Conservation (phyloP, 1,139 yeast species). For the Kodamaea sp. region DNA sequence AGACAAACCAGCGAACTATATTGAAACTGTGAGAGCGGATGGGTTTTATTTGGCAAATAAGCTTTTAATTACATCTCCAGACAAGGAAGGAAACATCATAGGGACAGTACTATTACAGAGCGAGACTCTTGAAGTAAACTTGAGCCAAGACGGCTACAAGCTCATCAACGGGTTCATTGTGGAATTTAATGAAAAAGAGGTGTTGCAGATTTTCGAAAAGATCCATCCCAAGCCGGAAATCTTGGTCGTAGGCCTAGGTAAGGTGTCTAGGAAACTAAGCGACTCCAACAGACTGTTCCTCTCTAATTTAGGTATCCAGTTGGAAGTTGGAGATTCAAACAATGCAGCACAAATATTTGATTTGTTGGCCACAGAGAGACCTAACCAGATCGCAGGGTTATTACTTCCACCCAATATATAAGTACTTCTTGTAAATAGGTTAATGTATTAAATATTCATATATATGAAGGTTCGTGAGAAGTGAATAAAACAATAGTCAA, state of each 20-base stretch:
- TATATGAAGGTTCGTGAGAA: constrained; percentile 1
- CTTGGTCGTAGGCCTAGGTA: constrained; percentile 69
- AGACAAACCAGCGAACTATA: constrained; percentile 45
- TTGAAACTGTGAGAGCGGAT: constrained; percentile 41
- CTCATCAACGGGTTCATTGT: constrained; percentile 47
- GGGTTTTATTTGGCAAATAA: constrained; percentile 46
- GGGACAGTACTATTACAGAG: constrained; percentile 64
- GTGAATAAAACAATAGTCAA: constrained; percentile 2
- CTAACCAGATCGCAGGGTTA: constrained; percentile 67
- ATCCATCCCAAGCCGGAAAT: constrained; percentile 80
- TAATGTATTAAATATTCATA: neutral
- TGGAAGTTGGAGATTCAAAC: constrained; percentile 64
- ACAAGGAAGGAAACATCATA: constrained; percentile 40
- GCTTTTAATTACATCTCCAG: constrained; percentile 47
- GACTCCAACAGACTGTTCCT: constrained; percentile 52
- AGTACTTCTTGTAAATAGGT: constrained; percentile 1
- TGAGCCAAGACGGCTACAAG: constrained; percentile 38
- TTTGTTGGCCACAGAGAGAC: constrained; percentile 77
- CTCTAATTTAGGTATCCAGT: constrained; percentile 61
- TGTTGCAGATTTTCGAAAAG: constrained; percentile 52
- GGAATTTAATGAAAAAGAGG: constrained; percentile 34
- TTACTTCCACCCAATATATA: constrained; percentile 62
- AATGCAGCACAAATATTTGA: constrained; percentile 76
- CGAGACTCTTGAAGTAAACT: constrained; percentile 63
- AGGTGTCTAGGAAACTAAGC: constrained; percentile 60